Base-by-base conservation (phyloP, 1,139 yeast genomes). In the Kodamaea plutei region DNA sequence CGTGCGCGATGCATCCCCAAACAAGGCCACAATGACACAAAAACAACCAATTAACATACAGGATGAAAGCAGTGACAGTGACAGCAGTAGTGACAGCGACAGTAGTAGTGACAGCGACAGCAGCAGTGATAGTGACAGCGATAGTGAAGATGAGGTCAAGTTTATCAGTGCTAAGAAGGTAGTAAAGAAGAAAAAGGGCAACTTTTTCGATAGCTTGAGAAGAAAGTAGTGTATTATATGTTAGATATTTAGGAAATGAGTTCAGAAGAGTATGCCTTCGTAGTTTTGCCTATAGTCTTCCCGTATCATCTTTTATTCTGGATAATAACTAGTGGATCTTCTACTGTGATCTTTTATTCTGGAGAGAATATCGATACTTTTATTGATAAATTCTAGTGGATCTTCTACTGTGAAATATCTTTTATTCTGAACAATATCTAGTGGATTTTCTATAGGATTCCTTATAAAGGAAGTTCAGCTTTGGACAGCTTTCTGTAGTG, bases 1-100 rank as follows among this genome's bases (percentile, higher is more conserved):
- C 15, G 84, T 79, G 2, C 67, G 61, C 34, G 84, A 77, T 3
- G 14, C 15, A 25, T 9, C 29, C n/a, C 8, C 11, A 12, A 33
- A 27, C 19, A 15, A 23, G 8, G 18, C 25, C n/a, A 26, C 37
- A 9, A 22, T 22, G 29, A 28, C 21, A 16, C 19, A 8, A 16
- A 23, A 44, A 45, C 18, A 15, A 18, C 15, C 20, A 25, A 21
- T 5, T 2, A 13, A 5, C 21, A 20, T 10, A 8, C 12, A 10
- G 19, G 19, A 11, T 15, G 31, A 20, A 6, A 21, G 29, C 13
- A 25, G 30, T 15, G 29, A 21, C 14, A 29, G 31, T 15, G 27
- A 36, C 39, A 33, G 35, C 23, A 34, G 44, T 36, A 36, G 48
- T 36, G 34, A 44, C 26, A 28, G 41, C 35, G 36, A 44, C 20